Conservation (phyloP, 192 early-diverging fungal genomes). For the Diversispora eburnea region DNA sequence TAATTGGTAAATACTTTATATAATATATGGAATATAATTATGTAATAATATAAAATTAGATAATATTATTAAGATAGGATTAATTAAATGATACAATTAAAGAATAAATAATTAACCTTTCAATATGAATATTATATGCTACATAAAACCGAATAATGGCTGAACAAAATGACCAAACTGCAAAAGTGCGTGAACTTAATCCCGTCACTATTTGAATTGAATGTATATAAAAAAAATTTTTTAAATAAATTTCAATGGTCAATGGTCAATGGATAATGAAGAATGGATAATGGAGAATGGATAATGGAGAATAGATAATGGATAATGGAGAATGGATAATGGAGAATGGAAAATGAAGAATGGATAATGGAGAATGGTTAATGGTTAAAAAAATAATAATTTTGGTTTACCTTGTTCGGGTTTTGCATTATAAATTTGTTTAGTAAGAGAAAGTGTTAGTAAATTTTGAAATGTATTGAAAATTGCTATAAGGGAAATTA, state of each 20-base stretch:
- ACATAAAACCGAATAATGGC: conserved; percentile 79
- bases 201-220: conserved; percentile 58
- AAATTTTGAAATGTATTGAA: conserved; percentile 81
- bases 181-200: conserved; percentile 80
- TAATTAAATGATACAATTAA: background rate
- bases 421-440: conserved; percentile 67
- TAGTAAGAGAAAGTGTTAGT: conserved; percentile 69
- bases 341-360: too few species aligned
- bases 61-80: conserved; percentile 22
- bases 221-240: background rate
- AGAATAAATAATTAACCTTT: conserved; percentile 39
- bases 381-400: background rate
- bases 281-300: too few species aligned
- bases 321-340: too few species aligned
- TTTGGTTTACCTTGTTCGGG: conserved; percentile 53
- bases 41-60: conserved; percentile 22
- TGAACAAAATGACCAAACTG: conserved; percentile 81
- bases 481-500: conserved; percentile 5
- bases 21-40: background rate
- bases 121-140: conserved; percentile 77
- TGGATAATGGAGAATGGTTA: too few species aligned
- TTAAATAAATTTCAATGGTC: too few species aligned
- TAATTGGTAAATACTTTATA: conserved; percentile 51
- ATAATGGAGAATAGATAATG: too few species aligned
- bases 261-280: too few species aligned